Percentiles rank a stretch among this genome's conserved stretches.
Evolutionary conservation across 176 grass and related monocot species (phyloP).

Genomic region (Carex parvula): DNA sequence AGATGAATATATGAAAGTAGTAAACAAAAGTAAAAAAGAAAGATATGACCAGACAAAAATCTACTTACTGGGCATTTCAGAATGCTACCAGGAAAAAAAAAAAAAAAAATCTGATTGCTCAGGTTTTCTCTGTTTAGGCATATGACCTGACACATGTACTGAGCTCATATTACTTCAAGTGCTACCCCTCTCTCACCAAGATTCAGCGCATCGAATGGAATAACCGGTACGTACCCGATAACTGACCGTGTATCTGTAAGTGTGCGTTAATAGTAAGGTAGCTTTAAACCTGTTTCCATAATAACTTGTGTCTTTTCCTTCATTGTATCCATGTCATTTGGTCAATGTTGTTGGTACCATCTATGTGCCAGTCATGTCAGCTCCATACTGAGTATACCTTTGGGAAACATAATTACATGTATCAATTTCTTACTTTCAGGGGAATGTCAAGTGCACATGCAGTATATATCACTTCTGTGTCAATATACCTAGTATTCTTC

Average conservation of each 20-base stretch:
- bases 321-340: not conserved
- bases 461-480: constrained; percentile 84
- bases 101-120: constrained; percentile 1
- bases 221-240: constrained; percentile 51
- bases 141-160: constrained; percentile 72
- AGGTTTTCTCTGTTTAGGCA: constrained; percentile 39
- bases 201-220: constrained; percentile 93
- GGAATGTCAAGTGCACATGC: constrained; percentile 95
- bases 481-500: constrained; percentile 91
- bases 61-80: constrained; percentile 21
- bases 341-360: not conserved
- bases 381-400: not conserved
- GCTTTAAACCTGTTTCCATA: not conserved
- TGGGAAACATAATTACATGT: not conserved
- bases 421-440: constrained; percentile 40
- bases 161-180: constrained; percentile 80
- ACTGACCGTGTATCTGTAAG: constrained; percentile 21
- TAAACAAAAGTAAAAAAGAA: not conserved
- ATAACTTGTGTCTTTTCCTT: not conserved
- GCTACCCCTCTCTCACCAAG: constrained; percentile 90
- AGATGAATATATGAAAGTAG: constrained; percentile 14
- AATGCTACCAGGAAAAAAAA: constrained; percentile 5
- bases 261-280: not conserved
- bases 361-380: not conserved
- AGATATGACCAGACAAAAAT: constrained; percentile 28